phyloP scores from a whole-genome alignment of 257 asterid genomes.

The Solanum pennellii region DNA sequence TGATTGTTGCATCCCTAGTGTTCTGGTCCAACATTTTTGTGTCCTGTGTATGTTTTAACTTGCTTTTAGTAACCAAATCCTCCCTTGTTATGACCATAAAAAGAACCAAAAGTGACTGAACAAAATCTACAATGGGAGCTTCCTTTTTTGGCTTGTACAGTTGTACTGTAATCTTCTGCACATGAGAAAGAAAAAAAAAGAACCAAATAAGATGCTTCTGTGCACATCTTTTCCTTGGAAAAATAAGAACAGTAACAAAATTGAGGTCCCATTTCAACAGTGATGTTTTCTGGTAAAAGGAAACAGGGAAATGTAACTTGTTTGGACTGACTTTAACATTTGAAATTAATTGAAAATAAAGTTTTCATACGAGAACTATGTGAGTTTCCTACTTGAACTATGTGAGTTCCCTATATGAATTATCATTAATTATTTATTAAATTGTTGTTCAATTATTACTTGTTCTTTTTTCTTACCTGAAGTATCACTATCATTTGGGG shows the following conservation, averaged over 20 bases:
- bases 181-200: neutral
- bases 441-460: too few relatives aligned
- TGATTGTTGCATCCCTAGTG: neutral
- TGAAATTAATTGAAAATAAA: too few relatives aligned
- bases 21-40: neutral
- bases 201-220: neutral
- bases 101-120: neutral
- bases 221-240: neutral
- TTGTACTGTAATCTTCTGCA: neutral
- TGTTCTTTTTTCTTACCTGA: neutral
- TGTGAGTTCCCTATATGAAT: neutral
- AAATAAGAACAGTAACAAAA: neutral
- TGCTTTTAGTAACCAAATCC: neutral
- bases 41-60: neutral
- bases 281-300: neutral
- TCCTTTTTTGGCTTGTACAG: neutral
- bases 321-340: neutral
- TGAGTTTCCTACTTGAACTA: neutral
- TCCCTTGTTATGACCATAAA: neutral
- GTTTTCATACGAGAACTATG: too few relatives aligned
- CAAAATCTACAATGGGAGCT: neutral
- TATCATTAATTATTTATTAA: too few relatives aligned
- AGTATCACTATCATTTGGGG: neutral
- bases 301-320: neutral
- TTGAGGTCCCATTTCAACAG: neutral